phyloP scores from a whole-genome alignment of 2,329 filamentous ascomycete species.

The Raffaelea arxii region DNA sequence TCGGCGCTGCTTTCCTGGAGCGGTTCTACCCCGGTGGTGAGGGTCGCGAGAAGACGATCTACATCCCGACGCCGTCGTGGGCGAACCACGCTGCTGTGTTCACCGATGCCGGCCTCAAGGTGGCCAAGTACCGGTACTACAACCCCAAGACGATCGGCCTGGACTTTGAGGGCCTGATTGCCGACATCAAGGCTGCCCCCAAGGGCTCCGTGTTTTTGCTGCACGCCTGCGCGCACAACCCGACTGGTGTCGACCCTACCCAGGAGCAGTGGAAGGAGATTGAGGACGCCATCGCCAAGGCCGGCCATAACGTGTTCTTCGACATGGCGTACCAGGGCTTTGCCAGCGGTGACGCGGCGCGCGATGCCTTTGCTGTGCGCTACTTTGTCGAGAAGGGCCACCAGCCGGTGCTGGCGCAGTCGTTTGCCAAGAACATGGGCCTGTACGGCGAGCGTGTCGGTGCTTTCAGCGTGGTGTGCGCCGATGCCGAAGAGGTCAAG shows the following conservation, averaged over 20 bases:
- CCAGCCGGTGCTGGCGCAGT: slow-evolving; percentile 79
- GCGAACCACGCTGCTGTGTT: slow-evolving; percentile 98
- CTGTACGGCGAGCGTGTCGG: slow-evolving; percentile 98
- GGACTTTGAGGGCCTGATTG: slow-evolving; percentile 89
- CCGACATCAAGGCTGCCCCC: slow-evolving; percentile 81
- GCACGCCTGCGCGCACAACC: slow-evolving; percentile 97
- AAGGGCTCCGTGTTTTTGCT: slow-evolving; percentile 83
- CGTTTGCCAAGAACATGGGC: slow-evolving; percentile 99
- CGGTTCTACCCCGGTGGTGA: slow-evolving; percentile 74
- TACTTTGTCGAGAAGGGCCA: slow-evolving; percentile 92
- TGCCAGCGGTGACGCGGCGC: slow-evolving; percentile 81
- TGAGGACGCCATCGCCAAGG: slow-evolving; percentile 73
- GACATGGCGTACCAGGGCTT: slow-evolving; percentile 99
- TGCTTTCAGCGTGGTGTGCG: slow-evolving; percentile 84
- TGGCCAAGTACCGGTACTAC: slow-evolving; percentile 97
- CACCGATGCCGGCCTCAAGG: slow-evolving; percentile 80
- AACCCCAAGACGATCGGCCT: slow-evolving; percentile 97
- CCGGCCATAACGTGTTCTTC: slow-evolving; percentile 91
- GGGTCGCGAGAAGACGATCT: slow-evolving; percentile 66
- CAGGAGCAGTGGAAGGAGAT: slow-evolving; percentile 89
- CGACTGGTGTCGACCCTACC: slow-evolving; percentile 90
- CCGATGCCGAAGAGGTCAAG: slow-evolving; percentile 72
- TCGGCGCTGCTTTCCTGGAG: slow-evolving; percentile 86
- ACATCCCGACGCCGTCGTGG: slow-evolving; percentile 94
- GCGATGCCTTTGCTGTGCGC: slow-evolving; percentile 86